These are phyloP conservation scores for Hymenoscyphus scutula DNA, from an alignment of 2,329 filamentous ascomycete genomes.

Conservation along the genomic window DNA sequence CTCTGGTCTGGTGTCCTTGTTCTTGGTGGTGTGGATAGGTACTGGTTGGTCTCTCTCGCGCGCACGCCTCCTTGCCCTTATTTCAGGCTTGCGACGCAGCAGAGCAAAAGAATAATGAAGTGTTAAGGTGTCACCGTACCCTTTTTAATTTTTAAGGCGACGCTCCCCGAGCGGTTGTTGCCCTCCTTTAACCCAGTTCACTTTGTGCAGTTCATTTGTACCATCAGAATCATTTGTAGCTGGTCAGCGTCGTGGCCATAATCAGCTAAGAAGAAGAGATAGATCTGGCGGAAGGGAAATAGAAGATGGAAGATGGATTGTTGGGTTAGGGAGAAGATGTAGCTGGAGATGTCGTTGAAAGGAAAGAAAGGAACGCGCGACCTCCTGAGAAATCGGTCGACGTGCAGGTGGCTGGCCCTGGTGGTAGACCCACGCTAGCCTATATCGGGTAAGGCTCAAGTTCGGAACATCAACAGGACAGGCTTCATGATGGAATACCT, in stretches of 20 bases:
- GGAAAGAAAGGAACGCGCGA: slow-evolving; percentile 16
- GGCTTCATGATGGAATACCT: background rate
- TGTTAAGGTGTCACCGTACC: slow-evolving; percentile 38
- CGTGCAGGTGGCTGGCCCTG: slow-evolving; percentile 6
- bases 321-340: slow-evolving; percentile 1
- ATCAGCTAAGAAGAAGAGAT: slow-evolving; percentile 23
- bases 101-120: slow-evolving; percentile 20
- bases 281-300: slow-evolving; percentile 18
- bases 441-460: background rate
- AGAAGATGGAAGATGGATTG: slow-evolving; percentile 19
- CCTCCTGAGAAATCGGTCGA: slow-evolving; percentile 13
- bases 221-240: slow-evolving; percentile 31
- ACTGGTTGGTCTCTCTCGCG: slow-evolving; percentile 11
- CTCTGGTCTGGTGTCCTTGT: slow-evolving; percentile 18
- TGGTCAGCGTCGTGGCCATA: slow-evolving; percentile 32
- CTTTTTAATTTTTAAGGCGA: slow-evolving; percentile 27
- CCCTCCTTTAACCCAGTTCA: slow-evolving; percentile 26
- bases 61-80: background rate
- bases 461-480: background rate
- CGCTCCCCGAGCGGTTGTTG: slow-evolving; percentile 22
- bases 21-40: slow-evolving; percentile 2
- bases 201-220: slow-evolving; percentile 36
- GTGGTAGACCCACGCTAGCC: background rate
- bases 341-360: slow-evolving; percentile 14
- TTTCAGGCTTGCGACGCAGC: slow-evolving; percentile 15